Conservation (phyloP, 1,139 yeast species). For the Yamadazyma buinensis region DNA sequence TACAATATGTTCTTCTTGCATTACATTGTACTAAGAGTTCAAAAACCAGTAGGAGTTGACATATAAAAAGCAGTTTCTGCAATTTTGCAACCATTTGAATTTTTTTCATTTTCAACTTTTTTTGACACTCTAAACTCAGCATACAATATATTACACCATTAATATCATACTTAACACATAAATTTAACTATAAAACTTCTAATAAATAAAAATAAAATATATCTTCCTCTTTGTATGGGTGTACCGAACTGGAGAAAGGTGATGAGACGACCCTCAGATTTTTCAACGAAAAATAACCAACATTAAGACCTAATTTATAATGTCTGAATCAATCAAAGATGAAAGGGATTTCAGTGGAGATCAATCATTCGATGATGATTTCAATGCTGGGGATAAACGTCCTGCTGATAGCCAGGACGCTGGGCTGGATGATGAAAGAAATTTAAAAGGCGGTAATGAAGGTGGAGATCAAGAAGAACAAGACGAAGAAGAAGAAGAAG, state of each 20-base stretch:
- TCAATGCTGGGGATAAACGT: slow-evolving; percentile 1
- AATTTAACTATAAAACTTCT: no score
- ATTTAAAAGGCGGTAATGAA: slow-evolving; percentile 4
- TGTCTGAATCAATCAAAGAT: slow-evolving; percentile 13
- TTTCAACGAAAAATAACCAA: slow-evolving; percentile 1
- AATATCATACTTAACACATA: no score
- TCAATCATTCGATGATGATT: slow-evolving; percentile 45
- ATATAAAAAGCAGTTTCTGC: no score
- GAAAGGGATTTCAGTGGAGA: slow-evolving; percentile 21
- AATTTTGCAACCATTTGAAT: no score
- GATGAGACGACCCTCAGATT: neutral
- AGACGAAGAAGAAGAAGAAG: slow-evolving; percentile 36
- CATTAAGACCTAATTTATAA: slow-evolving; percentile 6
- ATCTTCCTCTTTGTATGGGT: neutral
- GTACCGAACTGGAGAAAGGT: neutral
- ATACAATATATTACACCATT: no score
- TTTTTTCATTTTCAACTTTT: no score
- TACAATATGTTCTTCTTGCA: no score
- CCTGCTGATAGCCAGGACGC: slow-evolving; percentile 6
- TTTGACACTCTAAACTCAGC: no score
- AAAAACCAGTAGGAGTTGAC: no score
- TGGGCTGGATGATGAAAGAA: slow-evolving; percentile 5
- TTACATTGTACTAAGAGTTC: no score
- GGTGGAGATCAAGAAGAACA: slow-evolving; percentile 37
- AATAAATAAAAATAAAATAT: no score